Conservation (phyloP, 257 asterid species). For the Buddleja alternifolia region DNA sequence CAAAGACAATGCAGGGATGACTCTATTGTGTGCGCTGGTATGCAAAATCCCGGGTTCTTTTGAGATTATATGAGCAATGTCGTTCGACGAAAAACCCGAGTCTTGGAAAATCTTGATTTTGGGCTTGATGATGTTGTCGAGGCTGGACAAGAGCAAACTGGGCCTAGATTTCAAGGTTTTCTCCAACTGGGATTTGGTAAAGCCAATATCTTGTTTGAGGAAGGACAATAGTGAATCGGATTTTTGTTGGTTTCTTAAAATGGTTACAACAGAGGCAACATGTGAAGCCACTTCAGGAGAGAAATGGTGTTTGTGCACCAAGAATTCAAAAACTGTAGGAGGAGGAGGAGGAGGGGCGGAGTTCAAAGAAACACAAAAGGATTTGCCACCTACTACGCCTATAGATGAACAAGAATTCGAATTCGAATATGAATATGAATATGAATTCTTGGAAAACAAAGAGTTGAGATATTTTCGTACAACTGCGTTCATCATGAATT, state of each 20-base stretch:
- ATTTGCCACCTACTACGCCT: too few species aligned
- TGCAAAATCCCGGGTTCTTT: slow-evolving; percentile 25
- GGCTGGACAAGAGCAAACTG: slow-evolving; percentile 13
- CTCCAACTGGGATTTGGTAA: slow-evolving; percentile 37
- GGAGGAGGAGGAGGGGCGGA: too few species aligned
- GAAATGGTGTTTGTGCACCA: slow-evolving; percentile 15
- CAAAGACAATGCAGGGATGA: slow-evolving; percentile 30
- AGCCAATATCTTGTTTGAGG: slow-evolving; percentile 31
- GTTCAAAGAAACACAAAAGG: too few species aligned
- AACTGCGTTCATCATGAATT: neutral
- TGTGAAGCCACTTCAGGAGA: slow-evolving; percentile 23
- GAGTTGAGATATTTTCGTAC: slow-evolving; percentile 15
- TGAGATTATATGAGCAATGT: slow-evolving; percentile 26
- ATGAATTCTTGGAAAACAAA: slow-evolving; percentile 1
- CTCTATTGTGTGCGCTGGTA: slow-evolving; percentile 17
- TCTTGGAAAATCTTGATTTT: slow-evolving; percentile 35
- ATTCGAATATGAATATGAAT: too few species aligned
- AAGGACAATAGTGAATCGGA: slow-evolving; percentile 29
- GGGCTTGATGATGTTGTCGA: slow-evolving; percentile 35
- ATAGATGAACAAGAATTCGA: too few species aligned
- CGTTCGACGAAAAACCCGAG: slow-evolving; percentile 24
- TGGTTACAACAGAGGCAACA: neutral
- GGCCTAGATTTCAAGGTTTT: slow-evolving; percentile 18
- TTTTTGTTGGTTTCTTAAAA: slow-evolving; percentile 12
- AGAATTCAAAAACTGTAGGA: slow-evolving; percentile 14